Evolutionary conservation across 345 rosid genomes (phyloP), one percentile per base, ranked within the genome.

Genomic region (Syzygium aqueum): DNA sequence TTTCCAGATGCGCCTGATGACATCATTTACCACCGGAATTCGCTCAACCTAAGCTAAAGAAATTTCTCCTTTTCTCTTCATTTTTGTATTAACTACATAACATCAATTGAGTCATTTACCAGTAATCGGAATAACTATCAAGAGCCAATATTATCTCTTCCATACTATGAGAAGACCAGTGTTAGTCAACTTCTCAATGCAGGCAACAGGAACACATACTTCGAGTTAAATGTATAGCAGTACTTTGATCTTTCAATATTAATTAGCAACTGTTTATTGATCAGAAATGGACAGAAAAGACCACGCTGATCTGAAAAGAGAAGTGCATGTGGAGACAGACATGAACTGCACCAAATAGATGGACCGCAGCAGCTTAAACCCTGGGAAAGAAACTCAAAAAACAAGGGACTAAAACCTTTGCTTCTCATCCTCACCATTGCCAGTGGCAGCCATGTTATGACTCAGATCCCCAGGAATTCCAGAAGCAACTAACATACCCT

Each of bases 381-480:
- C 80, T 33, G 80, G 12, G 25, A 73, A 73, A 40, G 25, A 73
- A 33, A 73, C 80, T 33, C 53, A 52, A 52, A 84, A 57, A 54
- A 21, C 22, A 43, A 59, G 14, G 33, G 37, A 63, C 22, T 28
- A 67, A 27, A 43, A 6, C 53, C 51, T 63, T 8, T 86, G 84
- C 28, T 9, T 28, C 84, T 33, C 65, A 52, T 86, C 65, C 89
- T 91, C 87, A 94, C 98, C 98, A 90, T 91, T 93, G 90, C 95
- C 96, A 23, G 89, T 19, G 11, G 85, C 53, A 4, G 94, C 85
- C 54, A 89, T 19, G 49, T 73, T 73, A 73, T 33, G 93, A 23
- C 91, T 90, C 40, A 90, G 92, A 61, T 95, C 95, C 67, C 88
- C 93, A 51, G 94, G 89, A 89, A 82, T 87, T 87, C 96, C 94